Evolutionary conservation across 2,329 filamentous ascomycete genomes (phyloP).

Genomic region (Colletotrichum higginsianum): DNA sequence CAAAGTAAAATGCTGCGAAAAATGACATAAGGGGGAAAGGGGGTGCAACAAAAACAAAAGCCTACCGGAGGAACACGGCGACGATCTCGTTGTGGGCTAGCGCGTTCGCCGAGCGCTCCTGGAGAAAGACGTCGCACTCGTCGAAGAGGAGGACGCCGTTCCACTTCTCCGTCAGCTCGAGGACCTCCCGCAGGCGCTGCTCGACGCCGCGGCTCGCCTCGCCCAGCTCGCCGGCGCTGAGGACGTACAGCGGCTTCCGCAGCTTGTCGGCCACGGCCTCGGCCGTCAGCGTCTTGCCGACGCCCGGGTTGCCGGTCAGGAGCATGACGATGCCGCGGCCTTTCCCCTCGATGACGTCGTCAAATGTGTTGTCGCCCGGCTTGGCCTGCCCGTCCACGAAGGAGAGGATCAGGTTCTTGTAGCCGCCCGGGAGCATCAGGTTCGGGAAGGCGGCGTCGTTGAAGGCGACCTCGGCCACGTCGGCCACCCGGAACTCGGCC

Average conservation of each 20-base stretch:
- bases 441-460: slow-evolving; percentile 46
- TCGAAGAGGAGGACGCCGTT: slow-evolving; percentile 87
- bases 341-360: slow-evolving; percentile 49
- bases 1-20: too few relatives aligned
- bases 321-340: slow-evolving; percentile 38
- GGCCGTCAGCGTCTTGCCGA: slow-evolving; percentile 22
- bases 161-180: slow-evolving; percentile 64
- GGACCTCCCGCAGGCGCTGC: background rate
- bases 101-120: slow-evolving; percentile 73
- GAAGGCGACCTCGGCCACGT: slow-evolving; percentile 40
- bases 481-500: slow-evolving; percentile 19
- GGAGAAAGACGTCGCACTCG: slow-evolving; percentile 87
- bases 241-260: background rate
- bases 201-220: slow-evolving; percentile 2
- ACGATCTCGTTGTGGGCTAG: slow-evolving; percentile 5
- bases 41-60: too few relatives aligned
- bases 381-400: slow-evolving; percentile 44
- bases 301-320: slow-evolving; percentile 21
- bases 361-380: slow-evolving; percentile 40
- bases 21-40: too few relatives aligned
- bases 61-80: slow-evolving; percentile 50
- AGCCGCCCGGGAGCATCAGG: slow-evolving; percentile 45
- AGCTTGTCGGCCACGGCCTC: background rate
- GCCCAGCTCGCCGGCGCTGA: slow-evolving; percentile 36
- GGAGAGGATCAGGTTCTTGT: slow-evolving; percentile 47